Conservation (phyloP, 805 yeast genomes). For the Candida alai region DNA sequence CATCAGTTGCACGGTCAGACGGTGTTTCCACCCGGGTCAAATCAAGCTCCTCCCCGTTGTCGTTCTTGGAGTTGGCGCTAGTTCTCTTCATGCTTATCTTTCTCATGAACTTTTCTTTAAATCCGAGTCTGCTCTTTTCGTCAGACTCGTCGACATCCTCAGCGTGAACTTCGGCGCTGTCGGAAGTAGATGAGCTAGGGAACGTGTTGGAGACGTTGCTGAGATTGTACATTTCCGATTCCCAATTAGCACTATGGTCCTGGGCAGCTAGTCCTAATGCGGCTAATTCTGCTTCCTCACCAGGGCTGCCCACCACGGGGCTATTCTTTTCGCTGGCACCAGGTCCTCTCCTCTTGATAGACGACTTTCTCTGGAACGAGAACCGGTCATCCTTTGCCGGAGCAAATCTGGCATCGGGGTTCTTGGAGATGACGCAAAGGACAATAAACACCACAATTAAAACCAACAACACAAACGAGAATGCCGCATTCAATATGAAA, state of each 20-base stretch:
- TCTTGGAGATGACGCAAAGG: constrained; percentile 67
- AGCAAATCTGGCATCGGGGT: constrained; percentile 84
- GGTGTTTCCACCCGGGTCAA: no score
- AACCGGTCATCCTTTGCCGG: constrained; percentile 92
- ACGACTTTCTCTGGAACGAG: constrained; percentile 64
- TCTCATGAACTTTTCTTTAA: constrained; percentile 2
- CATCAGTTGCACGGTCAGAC: no score
- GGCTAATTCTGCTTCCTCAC: constrained; percentile 47
- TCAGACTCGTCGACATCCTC: not conserved
- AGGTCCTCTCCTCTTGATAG: constrained; percentile 18
- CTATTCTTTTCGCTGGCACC: constrained; percentile 5
- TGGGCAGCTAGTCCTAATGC: constrained; percentile 82
- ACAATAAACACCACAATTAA: constrained; percentile 63
- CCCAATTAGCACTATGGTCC: constrained; percentile 76
- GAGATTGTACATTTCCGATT: constrained; percentile 54
- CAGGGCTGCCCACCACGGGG: constrained; percentile 11
- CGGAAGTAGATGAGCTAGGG: no score
- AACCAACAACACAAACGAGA: constrained; percentile 68
- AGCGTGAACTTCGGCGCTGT: constrained; percentile 28
- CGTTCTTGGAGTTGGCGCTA: constrained; percentile 22
- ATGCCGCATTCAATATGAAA: constrained; percentile 86
- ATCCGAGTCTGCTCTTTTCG: constrained; percentile 1
- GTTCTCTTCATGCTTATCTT: constrained; percentile 18
- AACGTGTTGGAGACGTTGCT: constrained; percentile 27
- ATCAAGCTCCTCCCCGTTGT: no score